Evolutionary conservation across 2,329 filamentous ascomycete genomes (phyloP).

Genomic region (Colletotrichum filicis): DNA sequence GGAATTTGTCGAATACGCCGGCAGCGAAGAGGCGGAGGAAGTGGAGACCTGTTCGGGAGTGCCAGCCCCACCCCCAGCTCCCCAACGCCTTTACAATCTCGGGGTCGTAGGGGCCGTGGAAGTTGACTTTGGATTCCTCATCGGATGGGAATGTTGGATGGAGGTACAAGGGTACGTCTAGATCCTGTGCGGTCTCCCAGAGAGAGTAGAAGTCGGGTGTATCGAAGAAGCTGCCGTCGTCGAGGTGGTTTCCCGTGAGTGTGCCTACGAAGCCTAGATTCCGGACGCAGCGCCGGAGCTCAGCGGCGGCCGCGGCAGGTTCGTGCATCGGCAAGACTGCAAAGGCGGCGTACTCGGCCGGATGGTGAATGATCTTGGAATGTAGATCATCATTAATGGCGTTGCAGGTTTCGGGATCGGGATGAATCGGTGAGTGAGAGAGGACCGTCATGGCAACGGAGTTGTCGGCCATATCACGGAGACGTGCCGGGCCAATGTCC

Average conservation of each 20-base stretch:
- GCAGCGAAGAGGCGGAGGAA: conserved; percentile 48
- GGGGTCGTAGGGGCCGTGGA: conserved; percentile 54
- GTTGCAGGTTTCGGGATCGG: background rate
- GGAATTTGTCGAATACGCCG: conserved; percentile 49
- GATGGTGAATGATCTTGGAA: background rate
- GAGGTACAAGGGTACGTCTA: conserved; percentile 63
- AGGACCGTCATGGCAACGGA: conserved; percentile 17
- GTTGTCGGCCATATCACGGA: conserved; percentile 7
- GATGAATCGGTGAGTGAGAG: background rate
- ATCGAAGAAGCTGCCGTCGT: conserved; percentile 44
- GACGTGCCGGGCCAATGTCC: conserved; percentile 1
- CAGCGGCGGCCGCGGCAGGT: conserved; percentile 41
- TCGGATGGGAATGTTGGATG: conserved; percentile 49
- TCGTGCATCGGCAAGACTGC: conserved; percentile 24
- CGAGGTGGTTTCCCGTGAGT: conserved; percentile 38
- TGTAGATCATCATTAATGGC: conserved; percentile 22
- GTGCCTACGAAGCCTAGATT: conserved; percentile 47
- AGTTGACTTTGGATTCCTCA: conserved; percentile 31
- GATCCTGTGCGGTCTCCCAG: conserved; percentile 49
- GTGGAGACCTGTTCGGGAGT: conserved; percentile 39
- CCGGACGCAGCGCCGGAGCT: conserved; percentile 43
- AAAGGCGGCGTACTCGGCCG: conserved; percentile 47
- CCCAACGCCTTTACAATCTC: conserved; percentile 68
- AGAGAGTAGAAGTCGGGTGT: conserved; percentile 41
- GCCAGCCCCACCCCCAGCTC: conserved; percentile 46